These are phyloP conservation scores for Castanopsis chinensis DNA, from an alignment of 306 rosid genomes.

Conservation along the genomic window DNA sequence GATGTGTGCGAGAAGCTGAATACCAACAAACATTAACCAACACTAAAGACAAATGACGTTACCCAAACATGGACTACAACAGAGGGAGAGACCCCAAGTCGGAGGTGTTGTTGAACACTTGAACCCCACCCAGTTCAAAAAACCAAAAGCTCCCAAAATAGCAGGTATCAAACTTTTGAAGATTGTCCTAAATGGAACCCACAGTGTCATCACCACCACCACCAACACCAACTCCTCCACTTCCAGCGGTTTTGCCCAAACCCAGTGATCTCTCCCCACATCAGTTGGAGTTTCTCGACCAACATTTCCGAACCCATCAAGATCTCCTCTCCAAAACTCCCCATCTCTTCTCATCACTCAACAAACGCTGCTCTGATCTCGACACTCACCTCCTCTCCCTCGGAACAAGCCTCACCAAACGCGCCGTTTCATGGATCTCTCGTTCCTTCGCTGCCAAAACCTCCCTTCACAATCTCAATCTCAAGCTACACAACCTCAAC, in stretches of 20 bases:
- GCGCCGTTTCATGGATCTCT: conserved; percentile 58
- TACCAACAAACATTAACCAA: too few species aligned
- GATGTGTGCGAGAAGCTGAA: too few species aligned
- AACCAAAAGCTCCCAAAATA: too few species aligned
- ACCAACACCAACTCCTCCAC: too few species aligned
- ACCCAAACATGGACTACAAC: too few species aligned
- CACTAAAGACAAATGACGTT: too few species aligned
- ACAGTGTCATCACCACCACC: not conserved
- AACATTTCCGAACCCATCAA: conserved; percentile 39
- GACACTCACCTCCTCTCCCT: conserved; percentile 28
- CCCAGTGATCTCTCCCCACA: conserved; percentile 39
- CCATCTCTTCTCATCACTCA: conserved; percentile 31
- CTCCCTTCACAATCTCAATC: conserved; percentile 32
- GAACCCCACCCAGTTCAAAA: too few species aligned
- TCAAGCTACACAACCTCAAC: conserved; percentile 46
- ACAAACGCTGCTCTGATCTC: conserved; percentile 38
- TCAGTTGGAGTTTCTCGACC: conserved; percentile 48
- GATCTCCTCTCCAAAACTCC: conserved; percentile 37
- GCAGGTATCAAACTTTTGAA: too few species aligned
- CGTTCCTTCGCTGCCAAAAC: conserved; percentile 45
- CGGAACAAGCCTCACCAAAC: conserved; percentile 26
- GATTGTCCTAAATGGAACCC: not conserved
- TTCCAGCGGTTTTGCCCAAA: conserved; percentile 26
- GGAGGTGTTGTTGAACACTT: too few species aligned
- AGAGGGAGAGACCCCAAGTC: too few species aligned